Base-by-base conservation (phyloP, 768 basidiomycete species). In the Phanerodontia chrysosporium region DNA sequence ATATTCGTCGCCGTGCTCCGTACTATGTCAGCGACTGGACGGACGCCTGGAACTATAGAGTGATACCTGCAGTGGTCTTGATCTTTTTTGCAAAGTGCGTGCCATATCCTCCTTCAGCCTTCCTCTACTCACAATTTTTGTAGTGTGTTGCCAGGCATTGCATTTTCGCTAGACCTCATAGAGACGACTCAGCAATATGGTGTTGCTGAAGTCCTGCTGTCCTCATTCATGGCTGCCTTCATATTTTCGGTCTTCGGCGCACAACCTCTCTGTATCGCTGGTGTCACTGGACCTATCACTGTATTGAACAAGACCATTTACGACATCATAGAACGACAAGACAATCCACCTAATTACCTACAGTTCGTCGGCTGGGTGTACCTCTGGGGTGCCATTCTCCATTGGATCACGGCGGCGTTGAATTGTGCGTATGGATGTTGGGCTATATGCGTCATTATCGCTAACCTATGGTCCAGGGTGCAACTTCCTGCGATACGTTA, bases 281-380 rank as follows among this genome's bases (percentile, higher is more conserved):
- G 95, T 5, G 94, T 96, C 1, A 96, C 69, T 84, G 91, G 92
- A 22, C 94, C 95, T 1, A 95, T 95, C 66, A 95, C 93, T 2
- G 91, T 96, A 9, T 86, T 95, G 64, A 95, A 95, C 76, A 92
- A 90, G 75, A 92, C 89, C 1, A 92, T 95, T 45, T 94, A 82
- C 70, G 80, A 87, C 64, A 91, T 95, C 58, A 75, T 92, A 56
- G 69, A 80, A 65, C 75, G 74, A 21, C 78, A 81, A 53, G 64
- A 76, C 10, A 77, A 86, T 59, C 75, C 86, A 5, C 92, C 92
- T 1, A 71, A 81, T 52, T 96, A 95, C 68, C 80, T 94, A 13
- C 88, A 89, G 35, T 95, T 95, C 66, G 81, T 95, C 9, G 92
- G 92, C 27, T 95, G 94, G 94, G 89, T 92, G 0, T 95, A 96